Percentiles rank a stretch among this genome's conserved stretches.
phyloP scores from a whole-genome alignment of 2,329 filamentous ascomycete genomes.

The Neopestalotiopsis clavispora region DNA sequence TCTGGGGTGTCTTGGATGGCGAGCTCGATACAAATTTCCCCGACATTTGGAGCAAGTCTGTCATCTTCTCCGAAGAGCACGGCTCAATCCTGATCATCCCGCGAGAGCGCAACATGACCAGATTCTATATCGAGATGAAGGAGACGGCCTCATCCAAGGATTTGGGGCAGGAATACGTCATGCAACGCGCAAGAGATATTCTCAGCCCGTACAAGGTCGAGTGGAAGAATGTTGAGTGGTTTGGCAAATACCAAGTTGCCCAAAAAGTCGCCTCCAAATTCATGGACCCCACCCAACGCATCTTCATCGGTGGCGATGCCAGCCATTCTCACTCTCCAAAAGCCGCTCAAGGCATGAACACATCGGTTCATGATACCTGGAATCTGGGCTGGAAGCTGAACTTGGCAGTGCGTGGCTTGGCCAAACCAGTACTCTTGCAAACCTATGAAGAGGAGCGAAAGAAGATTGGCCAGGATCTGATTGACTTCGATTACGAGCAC shows the following conservation, averaged over 20 bases:
- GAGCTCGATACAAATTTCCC: conserved; percentile 75
- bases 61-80: conserved; percentile 68
- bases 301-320: conserved; percentile 71
- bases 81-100: conserved; percentile 78
- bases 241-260: conserved; percentile 73
- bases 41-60: conserved; percentile 76
- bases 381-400: conserved; percentile 51
- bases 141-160: conserved; percentile 45
- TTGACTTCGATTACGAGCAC: conserved; percentile 63
- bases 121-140: conserved; percentile 65
- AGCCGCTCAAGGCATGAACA: conserved; percentile 65
- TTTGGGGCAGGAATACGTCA: conserved; percentile 70
- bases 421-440: conserved; percentile 57
- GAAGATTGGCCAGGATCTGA: conserved; percentile 63
- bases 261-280: conserved; percentile 75
- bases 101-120: conserved; percentile 73
- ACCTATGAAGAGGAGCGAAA: conserved; percentile 69
- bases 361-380: conserved; percentile 61
- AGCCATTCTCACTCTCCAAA: conserved; percentile 68
- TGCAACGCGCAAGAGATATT: conserved; percentile 67
- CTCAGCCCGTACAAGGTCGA: conserved; percentile 61
- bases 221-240: conserved; percentile 70
- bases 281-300: conserved; percentile 61
- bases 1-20: conserved; percentile 76
- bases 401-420: conserved; percentile 59